Percentiles rank a stretch among this genome's conserved stretches.
These are phyloP conservation scores for Penicillium waksmanii DNA, from an alignment of 495 filamentous ascomycete genomes.

Conservation along the genomic window DNA sequence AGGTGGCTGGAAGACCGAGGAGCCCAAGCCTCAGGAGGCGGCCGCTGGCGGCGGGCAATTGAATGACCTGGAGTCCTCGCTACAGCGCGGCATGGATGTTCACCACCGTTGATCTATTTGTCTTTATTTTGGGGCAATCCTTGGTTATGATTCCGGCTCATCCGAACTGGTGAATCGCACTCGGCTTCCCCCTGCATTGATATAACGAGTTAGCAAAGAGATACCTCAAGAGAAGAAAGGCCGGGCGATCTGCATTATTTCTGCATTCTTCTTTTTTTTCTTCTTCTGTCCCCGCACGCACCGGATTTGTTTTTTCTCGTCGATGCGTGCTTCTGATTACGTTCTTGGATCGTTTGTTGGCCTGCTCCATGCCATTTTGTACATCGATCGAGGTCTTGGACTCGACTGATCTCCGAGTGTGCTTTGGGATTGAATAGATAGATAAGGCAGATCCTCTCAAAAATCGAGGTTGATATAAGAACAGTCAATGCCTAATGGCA, in stretches of 20 bases:
- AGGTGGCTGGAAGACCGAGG: slow-evolving; percentile 75
- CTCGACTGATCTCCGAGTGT: slow-evolving; percentile 2
- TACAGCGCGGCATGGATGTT: slow-evolving; percentile 80
- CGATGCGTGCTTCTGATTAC: neutral
- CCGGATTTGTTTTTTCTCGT: neutral
- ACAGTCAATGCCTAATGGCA: neutral
- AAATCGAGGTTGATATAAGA: slow-evolving; percentile 5
- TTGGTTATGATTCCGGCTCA: slow-evolving; percentile 1
- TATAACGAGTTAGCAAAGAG: slow-evolving; percentile 34
- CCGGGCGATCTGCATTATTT: slow-evolving; percentile 17
- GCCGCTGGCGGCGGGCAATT: slow-evolving; percentile 51
- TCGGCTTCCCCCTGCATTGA: slow-evolving; percentile 22
- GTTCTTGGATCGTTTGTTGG: slow-evolving; percentile 3
- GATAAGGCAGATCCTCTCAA: slow-evolving; percentile 5
- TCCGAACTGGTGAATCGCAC: slow-evolving; percentile 10
- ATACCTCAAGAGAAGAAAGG: slow-evolving; percentile 28
- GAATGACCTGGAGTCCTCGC: slow-evolving; percentile 78
- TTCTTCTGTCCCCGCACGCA: slow-evolving; percentile 1
- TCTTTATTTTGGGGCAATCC: slow-evolving; percentile 3
- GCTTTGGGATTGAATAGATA: slow-evolving; percentile 14
- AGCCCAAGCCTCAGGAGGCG: slow-evolving; percentile 86
- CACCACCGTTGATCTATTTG: slow-evolving; percentile 20
- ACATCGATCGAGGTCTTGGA: slow-evolving; percentile 1
- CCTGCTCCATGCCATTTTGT: slow-evolving; percentile 5
- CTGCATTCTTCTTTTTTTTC: slow-evolving; percentile 6